phyloP scores from a whole-genome alignment of 192 early-diverging fungal species.

The Coemansia sp. region DNA sequence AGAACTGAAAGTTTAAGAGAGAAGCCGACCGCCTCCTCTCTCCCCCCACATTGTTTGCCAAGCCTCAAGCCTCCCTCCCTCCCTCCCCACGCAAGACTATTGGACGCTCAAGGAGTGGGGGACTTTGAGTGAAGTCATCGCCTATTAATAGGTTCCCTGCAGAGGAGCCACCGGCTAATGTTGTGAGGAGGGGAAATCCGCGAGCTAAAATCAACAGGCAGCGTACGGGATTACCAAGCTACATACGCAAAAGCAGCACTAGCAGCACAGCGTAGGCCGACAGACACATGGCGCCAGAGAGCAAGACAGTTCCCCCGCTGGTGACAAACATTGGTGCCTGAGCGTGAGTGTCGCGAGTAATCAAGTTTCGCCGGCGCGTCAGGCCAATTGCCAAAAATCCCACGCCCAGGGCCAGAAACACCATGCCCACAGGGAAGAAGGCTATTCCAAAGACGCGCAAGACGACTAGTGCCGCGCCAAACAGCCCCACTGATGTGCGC shows the following conservation, averaged over 20 bases:
- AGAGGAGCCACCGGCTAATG: no score
- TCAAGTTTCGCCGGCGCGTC: slow-evolving; percentile 31
- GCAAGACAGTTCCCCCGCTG: slow-evolving; percentile 36
- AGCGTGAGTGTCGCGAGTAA: slow-evolving; percentile 35
- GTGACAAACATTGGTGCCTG: slow-evolving; percentile 42
- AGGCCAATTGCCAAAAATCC: slow-evolving; percentile 53
- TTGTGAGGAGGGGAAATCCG: no score
- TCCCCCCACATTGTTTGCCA: slow-evolving; percentile 5
- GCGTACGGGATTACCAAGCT: not conserved
- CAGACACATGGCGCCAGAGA: slow-evolving; percentile 45
- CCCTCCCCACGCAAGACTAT: not conserved
- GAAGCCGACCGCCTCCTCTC: not conserved
- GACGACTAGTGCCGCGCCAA: slow-evolving; percentile 53
- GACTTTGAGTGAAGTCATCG: not conserved
- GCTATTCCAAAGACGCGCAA: slow-evolving; percentile 47
- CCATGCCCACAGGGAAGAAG: slow-evolving; percentile 52
- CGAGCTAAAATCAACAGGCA: no score
- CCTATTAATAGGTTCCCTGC: not conserved
- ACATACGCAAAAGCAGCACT: slow-evolving; percentile 44
- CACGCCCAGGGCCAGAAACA: slow-evolving; percentile 51
- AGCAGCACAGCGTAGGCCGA: slow-evolving; percentile 41
- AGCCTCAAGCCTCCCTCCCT: not conserved
- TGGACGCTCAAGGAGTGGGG: not conserved
- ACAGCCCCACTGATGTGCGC: slow-evolving; percentile 53
- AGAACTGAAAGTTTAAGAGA: not conserved